Evolutionary conservation across 2,329 filamentous ascomycete species (phyloP).

Genomic region (Incumbomyces delicatus): DNA sequence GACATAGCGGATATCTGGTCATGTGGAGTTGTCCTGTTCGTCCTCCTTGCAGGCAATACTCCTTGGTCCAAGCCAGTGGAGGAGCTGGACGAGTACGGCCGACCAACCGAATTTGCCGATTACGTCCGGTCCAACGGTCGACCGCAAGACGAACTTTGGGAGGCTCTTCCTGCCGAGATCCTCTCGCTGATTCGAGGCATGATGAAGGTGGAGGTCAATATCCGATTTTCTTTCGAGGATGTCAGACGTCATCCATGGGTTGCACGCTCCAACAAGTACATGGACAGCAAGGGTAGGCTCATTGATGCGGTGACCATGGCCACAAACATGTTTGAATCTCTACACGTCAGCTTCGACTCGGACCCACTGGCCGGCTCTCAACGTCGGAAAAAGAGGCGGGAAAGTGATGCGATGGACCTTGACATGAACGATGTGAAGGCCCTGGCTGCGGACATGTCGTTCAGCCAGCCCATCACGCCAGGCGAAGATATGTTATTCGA

Average conservation of each 20-base stretch:
- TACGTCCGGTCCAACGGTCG: constrained; percentile 72
- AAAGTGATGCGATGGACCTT: constrained; percentile 57
- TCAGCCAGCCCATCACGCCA: constrained; percentile 78
- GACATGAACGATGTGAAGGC: constrained; percentile 36
- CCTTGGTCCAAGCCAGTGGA: constrained; percentile 91
- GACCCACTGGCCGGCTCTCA: constrained; percentile 45
- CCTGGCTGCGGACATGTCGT: constrained; percentile 48
- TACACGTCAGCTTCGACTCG: constrained; percentile 78
- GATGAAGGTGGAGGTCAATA: constrained; percentile 68
- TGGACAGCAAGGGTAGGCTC: constrained; percentile 63
- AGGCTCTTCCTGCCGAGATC: constrained; percentile 61
- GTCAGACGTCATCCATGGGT: constrained; percentile 93
- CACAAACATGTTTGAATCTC: constrained; percentile 86
- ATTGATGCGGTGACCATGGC: constrained; percentile 74
- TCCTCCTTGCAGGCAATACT: constrained; percentile 88
- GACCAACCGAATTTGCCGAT: constrained; percentile 63
- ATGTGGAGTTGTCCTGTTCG: constrained; percentile 94
- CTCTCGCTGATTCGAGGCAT: constrained; percentile 82
- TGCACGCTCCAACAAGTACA: constrained; percentile 67
- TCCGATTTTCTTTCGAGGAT: constrained; percentile 74
- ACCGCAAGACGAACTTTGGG: constrained; percentile 78
- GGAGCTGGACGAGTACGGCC: constrained; percentile 52
- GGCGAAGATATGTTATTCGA: constrained; percentile 69
- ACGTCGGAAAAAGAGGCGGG: constrained; percentile 25
- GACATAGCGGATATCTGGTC: constrained; percentile 93